Percentiles rank a stretch among this genome's conserved stretches.
phyloP scores from a whole-genome alignment of 2,329 filamentous ascomycete genomes.

The Alternaria metachromatica region DNA sequence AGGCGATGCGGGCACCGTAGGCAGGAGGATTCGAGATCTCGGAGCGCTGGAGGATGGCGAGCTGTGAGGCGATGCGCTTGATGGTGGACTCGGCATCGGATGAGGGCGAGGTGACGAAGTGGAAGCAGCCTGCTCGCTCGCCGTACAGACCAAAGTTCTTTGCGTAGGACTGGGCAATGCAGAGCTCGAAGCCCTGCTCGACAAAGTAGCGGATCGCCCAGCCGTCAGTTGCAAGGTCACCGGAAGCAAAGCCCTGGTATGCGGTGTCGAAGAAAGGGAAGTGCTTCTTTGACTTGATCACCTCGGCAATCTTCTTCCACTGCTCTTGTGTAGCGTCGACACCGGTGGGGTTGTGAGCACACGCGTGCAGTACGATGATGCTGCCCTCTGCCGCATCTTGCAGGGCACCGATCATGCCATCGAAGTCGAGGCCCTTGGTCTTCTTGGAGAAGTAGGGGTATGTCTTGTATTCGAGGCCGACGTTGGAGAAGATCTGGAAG shows the following conservation, averaged over 20 bases:
- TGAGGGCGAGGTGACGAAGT: conserved; percentile 80
- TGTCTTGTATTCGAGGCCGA: conserved; percentile 74
- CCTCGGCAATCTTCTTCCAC: conserved; percentile 85
- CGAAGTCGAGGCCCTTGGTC: conserved; percentile 90
- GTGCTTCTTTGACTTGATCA: conserved; percentile 79
- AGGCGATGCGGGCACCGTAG: conserved; percentile 90
- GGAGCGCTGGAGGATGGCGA: conserved; percentile 92
- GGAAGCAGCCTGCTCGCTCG: conserved; percentile 94
- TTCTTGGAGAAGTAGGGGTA: conserved; percentile 95
- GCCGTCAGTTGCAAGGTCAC: conserved; percentile 82
- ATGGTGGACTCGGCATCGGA: conserved; percentile 68
- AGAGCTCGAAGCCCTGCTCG: conserved; percentile 80
- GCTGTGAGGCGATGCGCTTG: conserved; percentile 78
- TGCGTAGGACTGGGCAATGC: conserved; percentile 61
- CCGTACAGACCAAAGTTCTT: conserved; percentile 83
- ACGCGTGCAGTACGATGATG: conserved; percentile 91
- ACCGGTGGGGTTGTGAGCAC: conserved; percentile 97
- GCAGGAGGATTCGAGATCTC: conserved; percentile 98
- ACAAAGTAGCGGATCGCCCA: conserved; percentile 95
- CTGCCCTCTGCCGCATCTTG: conserved; percentile 74
- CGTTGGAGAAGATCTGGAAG: conserved; percentile 97
- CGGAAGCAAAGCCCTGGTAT: conserved; percentile 97
- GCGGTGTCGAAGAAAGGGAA: conserved; percentile 99
- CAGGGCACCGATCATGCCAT: conserved; percentile 80
- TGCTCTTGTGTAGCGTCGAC: conserved; percentile 93